Base-by-base conservation (phyloP, 257 asterid species). In the Primulina eburnea region DNA sequence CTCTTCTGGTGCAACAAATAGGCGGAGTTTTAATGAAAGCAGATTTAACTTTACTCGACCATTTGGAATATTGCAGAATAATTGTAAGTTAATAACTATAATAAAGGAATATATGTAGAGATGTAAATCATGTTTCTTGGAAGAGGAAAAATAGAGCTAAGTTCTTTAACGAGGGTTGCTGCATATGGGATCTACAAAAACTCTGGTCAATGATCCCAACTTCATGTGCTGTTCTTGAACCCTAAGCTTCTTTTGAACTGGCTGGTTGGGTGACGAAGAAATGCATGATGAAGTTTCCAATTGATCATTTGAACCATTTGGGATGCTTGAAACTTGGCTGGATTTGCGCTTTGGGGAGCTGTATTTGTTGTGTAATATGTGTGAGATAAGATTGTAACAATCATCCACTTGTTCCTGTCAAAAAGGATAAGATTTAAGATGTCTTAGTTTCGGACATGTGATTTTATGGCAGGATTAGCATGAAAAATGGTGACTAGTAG, bases 331-430 rank as follows among this genome's bases (percentile, higher is more conserved):
- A 63, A 62, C 58, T 40, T 60, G 35, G 60, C 75, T 59, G 72
- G 67, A 35, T 70, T 78, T 89, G 55, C 96, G 84, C 84, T 91
- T 89, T 9, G n/a, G 63, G 6, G 74, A 50, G 37, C 59, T 64
- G 40, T 60, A 72, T 17, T 64, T 18, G 20, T 29, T 64, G 14
- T 38, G 28, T 0, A 50, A 17, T 8, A 78, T 65, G 57, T 82
- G 87, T 35, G 76, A 66, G 4, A 90, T 83, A 1, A 87, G 70
- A 74, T 79, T 79, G 70, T 84, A 83, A 74, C 98, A 90, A 30
- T 80, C 89, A 35, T 78, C 78, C 84, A 90, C 89, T 73, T 90
- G 82, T 53, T 80, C 92, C 98, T 92, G 86, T 71, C 5, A 2
- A 56, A 10, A 9, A 5, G 7, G 43, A 14, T 0, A 52, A 55